phyloP scores from a whole-genome alignment of 305 asterid species.

The Fraxinus sp. region DNA sequence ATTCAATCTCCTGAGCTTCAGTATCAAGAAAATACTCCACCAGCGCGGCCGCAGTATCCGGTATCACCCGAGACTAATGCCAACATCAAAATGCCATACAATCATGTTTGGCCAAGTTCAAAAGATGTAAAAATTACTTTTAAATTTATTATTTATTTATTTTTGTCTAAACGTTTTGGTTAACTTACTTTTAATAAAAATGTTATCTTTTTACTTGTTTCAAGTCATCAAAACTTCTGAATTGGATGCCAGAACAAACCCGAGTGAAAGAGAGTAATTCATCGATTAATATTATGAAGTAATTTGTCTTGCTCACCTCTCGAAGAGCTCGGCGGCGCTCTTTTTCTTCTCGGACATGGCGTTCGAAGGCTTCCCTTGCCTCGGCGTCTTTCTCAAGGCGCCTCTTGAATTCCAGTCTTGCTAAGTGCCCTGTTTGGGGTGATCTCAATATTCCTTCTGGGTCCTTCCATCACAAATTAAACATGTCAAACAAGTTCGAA shows the following conservation, averaged over 20 bases:
- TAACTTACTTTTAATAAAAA: neutral
- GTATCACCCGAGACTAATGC: conserved; percentile 66
- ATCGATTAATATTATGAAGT: neutral
- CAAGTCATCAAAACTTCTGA: neutral
- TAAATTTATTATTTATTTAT: neutral
- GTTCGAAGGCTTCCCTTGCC: conserved; percentile 72
- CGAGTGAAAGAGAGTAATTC: neutral
- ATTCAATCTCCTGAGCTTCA: neutral
- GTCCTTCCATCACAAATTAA: conserved; percentile 61
- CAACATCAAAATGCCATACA: neutral
- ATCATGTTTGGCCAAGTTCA: neutral
- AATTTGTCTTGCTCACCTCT: conserved; percentile 38
- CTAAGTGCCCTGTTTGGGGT: conserved; percentile 63
- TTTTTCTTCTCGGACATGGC: conserved; percentile 66
- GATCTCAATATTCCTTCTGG: conserved; percentile 77
- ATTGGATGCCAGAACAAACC: neutral
- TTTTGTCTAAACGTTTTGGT: neutral
- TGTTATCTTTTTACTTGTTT: neutral
- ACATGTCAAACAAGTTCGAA: neutral
- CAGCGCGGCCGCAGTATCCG: conserved; percentile 54
- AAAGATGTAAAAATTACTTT: neutral
- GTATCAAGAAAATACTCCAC: conserved; percentile 90
- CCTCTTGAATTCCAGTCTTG: conserved; percentile 61
- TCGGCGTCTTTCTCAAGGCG: conserved; percentile 66
- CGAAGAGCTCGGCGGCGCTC: conserved; percentile 61